These are phyloP conservation scores for Lepiota subincarnata DNA, from an alignment of 768 basidiomycete genomes.

Conservation along the genomic window DNA sequence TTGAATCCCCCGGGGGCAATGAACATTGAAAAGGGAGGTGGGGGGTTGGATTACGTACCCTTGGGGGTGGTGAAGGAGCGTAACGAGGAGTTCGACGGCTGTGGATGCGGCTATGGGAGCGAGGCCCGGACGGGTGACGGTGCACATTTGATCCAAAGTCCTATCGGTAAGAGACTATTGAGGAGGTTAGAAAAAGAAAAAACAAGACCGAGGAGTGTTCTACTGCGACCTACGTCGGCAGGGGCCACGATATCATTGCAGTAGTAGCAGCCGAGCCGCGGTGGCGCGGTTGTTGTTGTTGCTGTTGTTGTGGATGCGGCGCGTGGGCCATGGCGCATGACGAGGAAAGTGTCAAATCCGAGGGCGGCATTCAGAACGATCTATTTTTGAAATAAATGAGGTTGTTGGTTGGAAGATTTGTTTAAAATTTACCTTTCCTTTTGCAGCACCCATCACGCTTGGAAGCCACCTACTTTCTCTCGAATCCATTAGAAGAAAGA, in stretches of 20 bases:
- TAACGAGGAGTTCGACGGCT: constrained; percentile 89
- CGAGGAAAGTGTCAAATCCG: constrained; percentile 93
- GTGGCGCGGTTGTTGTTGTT: constrained; percentile 18
- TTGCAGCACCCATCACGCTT: constrained; percentile 78
- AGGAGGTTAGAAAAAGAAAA: not conserved
- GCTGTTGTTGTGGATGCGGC: constrained; percentile 27
- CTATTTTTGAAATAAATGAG: constrained; percentile 29
- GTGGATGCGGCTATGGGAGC: constrained; percentile 90
- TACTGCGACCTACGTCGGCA: constrained; percentile 59
- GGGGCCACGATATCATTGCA: constrained; percentile 99
- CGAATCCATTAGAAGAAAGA: constrained; percentile 98
- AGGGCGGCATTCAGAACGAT: constrained; percentile 92
- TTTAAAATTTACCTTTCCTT: constrained; percentile 69
- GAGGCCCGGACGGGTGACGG: constrained; percentile 92
- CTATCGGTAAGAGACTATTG: constrained; percentile 66
- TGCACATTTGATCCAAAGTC: constrained; percentile 98
- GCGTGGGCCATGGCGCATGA: constrained; percentile 91
- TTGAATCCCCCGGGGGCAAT: no score
- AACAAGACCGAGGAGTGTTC: constrained; percentile 1
- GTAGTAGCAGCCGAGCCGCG: constrained; percentile 87
- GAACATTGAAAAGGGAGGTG: not conserved
- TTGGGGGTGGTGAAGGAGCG: constrained; percentile 83
- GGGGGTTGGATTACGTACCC: constrained; percentile 46
- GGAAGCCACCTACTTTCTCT: constrained; percentile 96
- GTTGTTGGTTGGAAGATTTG: not conserved